phyloP scores from a whole-genome alignment of 1,139 yeast genomes.

The Protomyces macrosporus region DNA sequence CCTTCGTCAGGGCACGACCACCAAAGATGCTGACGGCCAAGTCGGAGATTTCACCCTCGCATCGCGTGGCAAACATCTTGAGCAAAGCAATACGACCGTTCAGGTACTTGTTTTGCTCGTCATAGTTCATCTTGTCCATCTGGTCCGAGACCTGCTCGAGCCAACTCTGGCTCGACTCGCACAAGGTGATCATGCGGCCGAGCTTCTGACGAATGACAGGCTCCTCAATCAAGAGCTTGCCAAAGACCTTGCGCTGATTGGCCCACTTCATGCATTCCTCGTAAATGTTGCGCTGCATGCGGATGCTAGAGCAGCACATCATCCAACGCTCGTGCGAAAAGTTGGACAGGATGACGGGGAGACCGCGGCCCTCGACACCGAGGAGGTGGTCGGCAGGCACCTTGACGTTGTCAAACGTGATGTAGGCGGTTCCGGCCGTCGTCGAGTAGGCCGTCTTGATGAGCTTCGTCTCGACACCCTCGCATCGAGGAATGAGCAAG shows the following conservation, averaged over 20 bases:
- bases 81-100: constrained; percentile 46
- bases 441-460: constrained; percentile 44
- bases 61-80: constrained; percentile 45
- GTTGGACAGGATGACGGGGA: constrained; percentile 45
- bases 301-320: constrained; percentile 42
- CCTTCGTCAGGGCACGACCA: constrained; percentile 44
- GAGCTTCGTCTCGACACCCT: constrained; percentile 42
- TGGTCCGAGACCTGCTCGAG: constrained; percentile 42
- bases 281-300: constrained; percentile 43
- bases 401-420: constrained; percentile 45
- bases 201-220: constrained; percentile 45
- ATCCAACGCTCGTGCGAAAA: constrained; percentile 45
- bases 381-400: constrained; percentile 46
- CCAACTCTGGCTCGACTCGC: constrained; percentile 44
- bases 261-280: constrained; percentile 43
- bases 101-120: constrained; percentile 42
- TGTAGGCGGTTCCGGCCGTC: constrained; percentile 42
- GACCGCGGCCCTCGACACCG: constrained; percentile 45
- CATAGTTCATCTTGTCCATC: constrained; percentile 35
- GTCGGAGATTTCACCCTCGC: constrained; percentile 42
- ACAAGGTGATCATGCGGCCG: constrained; percentile 44
- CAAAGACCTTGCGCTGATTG: constrained; percentile 45
- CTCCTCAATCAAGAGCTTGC: constrained; percentile 43
- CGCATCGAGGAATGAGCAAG: constrained; percentile 42
- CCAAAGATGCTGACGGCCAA: constrained; percentile 47